phyloP scores from a whole-genome alignment of 106 monocot species.

The Hemerocallis citrina region DNA sequence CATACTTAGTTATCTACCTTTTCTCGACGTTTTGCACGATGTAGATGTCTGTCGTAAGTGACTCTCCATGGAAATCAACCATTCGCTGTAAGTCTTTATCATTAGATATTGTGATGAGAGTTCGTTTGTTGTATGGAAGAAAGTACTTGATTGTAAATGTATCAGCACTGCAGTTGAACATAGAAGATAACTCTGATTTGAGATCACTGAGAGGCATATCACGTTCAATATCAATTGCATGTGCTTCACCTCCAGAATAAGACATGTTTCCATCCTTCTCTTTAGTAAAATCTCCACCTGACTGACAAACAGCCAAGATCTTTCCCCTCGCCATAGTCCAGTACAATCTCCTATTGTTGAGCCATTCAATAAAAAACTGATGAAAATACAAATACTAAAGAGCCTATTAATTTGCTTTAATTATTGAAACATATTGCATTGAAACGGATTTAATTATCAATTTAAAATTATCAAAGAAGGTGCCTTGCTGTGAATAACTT shows the following conservation, averaged over 20 bases:
- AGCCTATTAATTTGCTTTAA: too few species aligned
- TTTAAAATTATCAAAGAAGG: too few species aligned
- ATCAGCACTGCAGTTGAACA: constrained; percentile 38
- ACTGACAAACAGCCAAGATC: constrained; percentile 70
- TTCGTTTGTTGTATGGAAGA: constrained; percentile 66
- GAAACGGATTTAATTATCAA: too few species aligned
- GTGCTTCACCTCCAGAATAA: constrained; percentile 81
- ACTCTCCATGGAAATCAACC: constrained; percentile 69
- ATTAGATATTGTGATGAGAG: constrained; percentile 74
- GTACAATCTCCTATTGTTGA: constrained; percentile 2
- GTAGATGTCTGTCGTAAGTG: constrained; percentile 66
- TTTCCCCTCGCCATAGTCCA: constrained; percentile 26
- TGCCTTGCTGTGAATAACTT: too few species aligned
- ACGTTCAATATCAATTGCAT: constrained; percentile 62
- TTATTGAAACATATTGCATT: too few species aligned
- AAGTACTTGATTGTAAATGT: constrained; percentile 63
- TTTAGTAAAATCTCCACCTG: constrained; percentile 62
- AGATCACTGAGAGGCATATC: constrained; percentile 51
- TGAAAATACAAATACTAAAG: too few species aligned
- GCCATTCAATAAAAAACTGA: background rate
- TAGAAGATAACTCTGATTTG: constrained; percentile 51
- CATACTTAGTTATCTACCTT: background rate
- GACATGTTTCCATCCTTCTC: constrained; percentile 57
- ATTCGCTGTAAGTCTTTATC: constrained; percentile 78
- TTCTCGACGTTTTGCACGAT: too few species aligned